phyloP scores from a whole-genome alignment of 306 rosid species.

The Crotalaria pallida region DNA sequence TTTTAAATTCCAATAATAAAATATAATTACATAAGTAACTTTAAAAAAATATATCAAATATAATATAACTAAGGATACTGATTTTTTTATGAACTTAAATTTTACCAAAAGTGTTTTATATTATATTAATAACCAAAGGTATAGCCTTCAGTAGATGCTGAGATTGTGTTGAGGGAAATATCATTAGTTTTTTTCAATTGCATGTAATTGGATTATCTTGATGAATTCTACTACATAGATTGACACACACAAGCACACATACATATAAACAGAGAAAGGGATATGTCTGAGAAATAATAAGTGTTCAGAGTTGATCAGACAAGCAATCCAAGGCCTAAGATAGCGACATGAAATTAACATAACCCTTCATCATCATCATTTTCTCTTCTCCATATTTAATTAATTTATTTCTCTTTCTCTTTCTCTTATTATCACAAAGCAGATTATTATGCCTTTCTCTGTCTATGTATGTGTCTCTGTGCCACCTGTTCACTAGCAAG shows the following conservation, averaged over 20 bases:
- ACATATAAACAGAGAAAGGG: slow-evolving; percentile 10
- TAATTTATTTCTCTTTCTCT: neutral
- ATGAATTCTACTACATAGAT: slow-evolving; percentile 19
- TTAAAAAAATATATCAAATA: no score
- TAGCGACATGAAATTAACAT: slow-evolving; percentile 59
- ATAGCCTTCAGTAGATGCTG: no score
- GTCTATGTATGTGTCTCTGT: slow-evolving; percentile 24
- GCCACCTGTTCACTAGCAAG: slow-evolving; percentile 36
- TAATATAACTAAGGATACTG: no score
- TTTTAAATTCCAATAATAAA: no score
- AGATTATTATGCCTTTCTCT: slow-evolving; percentile 46
- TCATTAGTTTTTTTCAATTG: slow-evolving; percentile 30
- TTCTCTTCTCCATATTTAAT: slow-evolving; percentile 41
- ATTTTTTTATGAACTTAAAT: no score
- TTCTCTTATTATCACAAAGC: slow-evolving; percentile 28
- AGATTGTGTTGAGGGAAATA: slow-evolving; percentile 25
- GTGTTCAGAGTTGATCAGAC: slow-evolving; percentile 48
- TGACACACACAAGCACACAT: neutral
- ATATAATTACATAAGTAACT: no score
- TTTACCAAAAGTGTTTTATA: no score
- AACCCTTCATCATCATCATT: slow-evolving; percentile 39
- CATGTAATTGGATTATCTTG: slow-evolving; percentile 30
- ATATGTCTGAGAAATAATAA: slow-evolving; percentile 27
- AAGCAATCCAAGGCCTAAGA: slow-evolving; percentile 57
- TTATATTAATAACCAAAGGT: no score